Conservation (phyloP, 192 early-diverging fungal genomes). For the Rhizophagus prolifer region DNA sequence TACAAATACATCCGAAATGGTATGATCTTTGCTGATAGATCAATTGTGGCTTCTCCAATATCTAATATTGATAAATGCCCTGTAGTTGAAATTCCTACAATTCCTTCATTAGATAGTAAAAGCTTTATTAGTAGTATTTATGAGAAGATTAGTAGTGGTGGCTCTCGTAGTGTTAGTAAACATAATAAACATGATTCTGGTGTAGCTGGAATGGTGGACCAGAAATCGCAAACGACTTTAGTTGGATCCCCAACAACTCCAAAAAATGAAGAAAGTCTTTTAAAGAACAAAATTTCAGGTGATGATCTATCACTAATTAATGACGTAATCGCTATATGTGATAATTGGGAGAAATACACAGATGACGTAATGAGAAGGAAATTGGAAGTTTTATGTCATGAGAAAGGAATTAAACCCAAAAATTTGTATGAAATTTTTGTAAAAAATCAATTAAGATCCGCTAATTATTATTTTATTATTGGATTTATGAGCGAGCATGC, state of each 20-base stretch:
- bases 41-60: too few species aligned
- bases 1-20: too few species aligned
- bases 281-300: background rate
- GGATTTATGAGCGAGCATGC: conserved; percentile 21
- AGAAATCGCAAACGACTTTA: conserved; percentile 16
- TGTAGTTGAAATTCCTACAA: too few species aligned
- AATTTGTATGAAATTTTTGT: background rate
- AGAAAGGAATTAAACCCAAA: background rate
- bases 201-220: background rate
- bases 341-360: conserved; percentile 16
- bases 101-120: background rate
- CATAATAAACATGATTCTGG: background rate
- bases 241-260: background rate
- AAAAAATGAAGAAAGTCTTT: background rate
- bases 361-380: background rate
- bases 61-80: too few species aligned
- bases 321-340: background rate
- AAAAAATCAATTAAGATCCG: background rate
- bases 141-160: background rate
- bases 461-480: conserved; percentile 10
- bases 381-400: background rate
- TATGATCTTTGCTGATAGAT: too few species aligned
- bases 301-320: background rate
- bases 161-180: background rate
- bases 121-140: background rate